Conservation (phyloP, 2,329 filamentous ascomycete species). For the Lachnellula hyalina region DNA sequence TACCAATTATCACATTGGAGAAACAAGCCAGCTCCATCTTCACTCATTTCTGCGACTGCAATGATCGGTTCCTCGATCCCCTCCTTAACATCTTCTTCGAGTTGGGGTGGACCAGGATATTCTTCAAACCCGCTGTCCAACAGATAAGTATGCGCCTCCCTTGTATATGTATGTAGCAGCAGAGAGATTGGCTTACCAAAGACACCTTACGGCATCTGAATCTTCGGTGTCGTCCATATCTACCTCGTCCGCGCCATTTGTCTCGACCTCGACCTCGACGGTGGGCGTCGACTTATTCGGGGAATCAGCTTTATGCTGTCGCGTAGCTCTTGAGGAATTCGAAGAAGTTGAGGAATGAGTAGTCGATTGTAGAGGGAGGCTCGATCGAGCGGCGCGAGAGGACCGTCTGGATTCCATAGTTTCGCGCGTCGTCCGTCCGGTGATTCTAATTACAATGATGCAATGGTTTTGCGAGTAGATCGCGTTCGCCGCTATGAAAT, state of each 20-base stretch:
- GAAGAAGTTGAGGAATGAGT: constrained; percentile 74
- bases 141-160: too few species aligned
- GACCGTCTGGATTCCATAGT: constrained; percentile 47
- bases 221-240: constrained; percentile 22
- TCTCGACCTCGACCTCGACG: constrained; percentile 26
- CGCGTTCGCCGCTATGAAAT: constrained; percentile 15
- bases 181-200: neutral
- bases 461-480: neutral
- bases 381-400: constrained; percentile 82
- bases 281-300: constrained; percentile 70
- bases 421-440: too few species aligned
- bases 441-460: neutral
- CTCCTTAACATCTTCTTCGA: constrained; percentile 53
- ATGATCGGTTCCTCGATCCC: constrained; percentile 52
- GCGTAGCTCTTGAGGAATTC: constrained; percentile 68
- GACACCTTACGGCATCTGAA: neutral
- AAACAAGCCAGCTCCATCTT: constrained; percentile 88
- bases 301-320: constrained; percentile 67
- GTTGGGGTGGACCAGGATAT: constrained; percentile 73
- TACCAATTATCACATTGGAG: constrained; percentile 85
- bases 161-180: too few species aligned
- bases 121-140: constrained; percentile 57
- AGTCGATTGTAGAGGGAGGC: constrained; percentile 62
- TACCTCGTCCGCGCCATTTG: constrained; percentile 31
- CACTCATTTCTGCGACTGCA: constrained; percentile 52